Evolutionary conservation across 129 eudicot genomes (phyloP).

Genomic region (Centrapalus pauciflorus): DNA sequence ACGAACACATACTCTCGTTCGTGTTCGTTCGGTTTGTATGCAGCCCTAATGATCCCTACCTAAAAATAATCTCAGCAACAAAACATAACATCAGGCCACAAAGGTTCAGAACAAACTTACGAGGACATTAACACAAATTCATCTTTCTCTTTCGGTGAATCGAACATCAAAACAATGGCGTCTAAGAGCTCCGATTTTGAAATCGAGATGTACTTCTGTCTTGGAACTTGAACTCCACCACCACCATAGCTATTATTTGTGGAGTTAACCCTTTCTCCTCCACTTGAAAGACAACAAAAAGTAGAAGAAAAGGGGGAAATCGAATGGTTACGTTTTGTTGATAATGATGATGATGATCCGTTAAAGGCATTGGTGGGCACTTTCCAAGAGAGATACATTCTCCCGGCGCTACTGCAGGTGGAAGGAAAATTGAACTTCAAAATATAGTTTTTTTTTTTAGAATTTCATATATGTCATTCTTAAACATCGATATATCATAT

Average conservation of each 20-base stretch:
- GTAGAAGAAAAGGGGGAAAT: slow-evolving; percentile 8
- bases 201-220: slow-evolving; percentile 47
- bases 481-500: too few relatives aligned
- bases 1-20: too few relatives aligned
- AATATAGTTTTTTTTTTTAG: too few relatives aligned
- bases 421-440: too few relatives aligned
- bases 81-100: neutral
- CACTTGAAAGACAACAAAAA: slow-evolving; percentile 18
- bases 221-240: slow-evolving; percentile 54
- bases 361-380: slow-evolving; percentile 14
- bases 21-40: too few relatives aligned
- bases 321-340: neutral
- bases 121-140: slow-evolving; percentile 47
- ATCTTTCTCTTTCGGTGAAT: slow-evolving; percentile 27
- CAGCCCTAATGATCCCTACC: too few relatives aligned
- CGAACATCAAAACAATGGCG: slow-evolving; percentile 42
- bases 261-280: slow-evolving; percentile 12
- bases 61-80: neutral
- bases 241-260: neutral
- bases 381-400: slow-evolving; percentile 29
- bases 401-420: neutral
- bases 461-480: too few relatives aligned
- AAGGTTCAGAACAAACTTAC: slow-evolving; percentile 26
- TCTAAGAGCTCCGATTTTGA: slow-evolving; percentile 59
- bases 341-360: slow-evolving; percentile 9